Evolutionary conservation across 495 filamentous ascomycete genomes (phyloP), one percentile per base, ranked within the genome.

Genomic region (Trypethelium eluteriae): DNA sequence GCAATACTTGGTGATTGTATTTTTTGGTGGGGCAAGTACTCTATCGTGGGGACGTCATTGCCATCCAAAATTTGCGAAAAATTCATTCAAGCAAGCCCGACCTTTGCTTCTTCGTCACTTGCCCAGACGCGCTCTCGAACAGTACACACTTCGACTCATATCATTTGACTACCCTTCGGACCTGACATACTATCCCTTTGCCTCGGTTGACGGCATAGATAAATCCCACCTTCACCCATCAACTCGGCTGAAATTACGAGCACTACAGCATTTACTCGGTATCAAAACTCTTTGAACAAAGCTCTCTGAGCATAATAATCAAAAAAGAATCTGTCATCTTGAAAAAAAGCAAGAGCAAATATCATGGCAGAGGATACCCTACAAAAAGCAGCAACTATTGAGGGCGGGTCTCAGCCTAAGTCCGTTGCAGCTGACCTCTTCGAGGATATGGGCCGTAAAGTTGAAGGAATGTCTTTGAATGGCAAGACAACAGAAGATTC

Each of bases 371-470:
- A 59, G 53, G 14, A 59, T 14, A 7, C 34, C 64, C 62, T 67
- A 49, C 61, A 38, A 47, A 67, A 64, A 69, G 70, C 68, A 62
- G 11, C 12, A 44, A 32, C 57, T 25, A 36, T 59, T 62, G 7
- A 7, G 32, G 53, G 7, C 49, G 63, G 36, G 16, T 66, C 69
- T 64, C 67, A 67, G 46, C 63, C 65, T 5, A 68, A 47, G 11
- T 69, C 64, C 62, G 53, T 75, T 34, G 76, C 74, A 9, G 35
- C 73, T 38, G 79, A 81, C 59, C 74, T 81, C 64, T 82, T 82
- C 72, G 76, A 79, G 69, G 75, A 79, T 63, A 81, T 82, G 72
- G 78, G 79, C 4, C 69, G 71, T 9, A 76, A 76, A 63, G 80
- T 81, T 16, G 74, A 75, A 64, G 75, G 74, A 35, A 72, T 78